A percentile compares a stretch with the other conserved stretches of the same genome.
Evolutionary conservation across 768 basidiomycete genomes (phyloP).

Genomic region (Xerocomellus dryophilus): DNA sequence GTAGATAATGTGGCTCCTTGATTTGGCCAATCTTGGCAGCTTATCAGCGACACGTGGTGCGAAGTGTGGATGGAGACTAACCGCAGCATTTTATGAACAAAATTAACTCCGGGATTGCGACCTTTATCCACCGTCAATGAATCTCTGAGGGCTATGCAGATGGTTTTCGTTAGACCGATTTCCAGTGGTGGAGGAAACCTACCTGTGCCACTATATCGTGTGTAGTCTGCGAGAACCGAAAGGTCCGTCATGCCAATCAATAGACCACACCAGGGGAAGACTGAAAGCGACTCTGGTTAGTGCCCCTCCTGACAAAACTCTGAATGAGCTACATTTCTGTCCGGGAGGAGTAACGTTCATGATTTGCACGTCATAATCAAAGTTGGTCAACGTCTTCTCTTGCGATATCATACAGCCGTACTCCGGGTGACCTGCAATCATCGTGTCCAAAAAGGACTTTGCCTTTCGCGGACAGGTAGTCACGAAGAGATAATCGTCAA

Average conservation of each 20-base stretch:
- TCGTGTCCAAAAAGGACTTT: constrained; percentile 63
- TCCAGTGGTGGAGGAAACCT: constrained; percentile 19
- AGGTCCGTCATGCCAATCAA: constrained; percentile 72
- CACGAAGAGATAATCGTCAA: constrained; percentile 95
- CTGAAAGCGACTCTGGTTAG: constrained; percentile 36
- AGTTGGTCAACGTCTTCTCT: constrained; percentile 89
- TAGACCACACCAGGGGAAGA: constrained; percentile 93
- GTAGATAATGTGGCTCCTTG: constrained; percentile 77
- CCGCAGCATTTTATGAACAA: constrained; percentile 74
- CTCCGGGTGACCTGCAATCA: constrained; percentile 85
- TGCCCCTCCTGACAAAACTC: background rate
- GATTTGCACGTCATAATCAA: constrained; percentile 57
- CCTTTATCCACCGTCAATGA: constrained; percentile 70
- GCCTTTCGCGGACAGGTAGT: constrained; percentile 66
- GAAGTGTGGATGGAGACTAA: constrained; percentile 34
- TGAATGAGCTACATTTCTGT: constrained; percentile 37
- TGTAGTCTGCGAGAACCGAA: constrained; percentile 77
- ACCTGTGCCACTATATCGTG: constrained; percentile 63
- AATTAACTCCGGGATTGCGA: constrained; percentile 60
- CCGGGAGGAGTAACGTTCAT: constrained; percentile 50
- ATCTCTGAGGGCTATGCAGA: constrained; percentile 53
- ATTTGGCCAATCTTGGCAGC: constrained; percentile 57
- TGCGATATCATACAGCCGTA: constrained; percentile 90
- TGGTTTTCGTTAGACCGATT: background rate
- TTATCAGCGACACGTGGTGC: constrained; percentile 3